phyloP scores from a whole-genome alignment of 2,329 filamentous ascomycete genomes.

The Talaromyces sp. region DNA sequence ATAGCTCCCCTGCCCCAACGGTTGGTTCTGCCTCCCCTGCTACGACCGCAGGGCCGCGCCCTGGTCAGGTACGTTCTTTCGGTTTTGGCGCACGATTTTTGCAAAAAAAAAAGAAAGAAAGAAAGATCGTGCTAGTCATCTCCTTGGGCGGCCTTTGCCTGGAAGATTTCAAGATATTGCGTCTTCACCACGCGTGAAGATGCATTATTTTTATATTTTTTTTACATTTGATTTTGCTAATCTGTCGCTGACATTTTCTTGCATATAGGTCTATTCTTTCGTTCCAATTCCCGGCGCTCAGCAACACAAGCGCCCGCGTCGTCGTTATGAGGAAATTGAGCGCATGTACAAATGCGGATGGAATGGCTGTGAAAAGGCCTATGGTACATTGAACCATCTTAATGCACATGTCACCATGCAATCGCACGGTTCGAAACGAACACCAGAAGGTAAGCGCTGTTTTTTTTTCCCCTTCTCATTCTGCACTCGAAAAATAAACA shows the following conservation, averaged over 20 bases:
- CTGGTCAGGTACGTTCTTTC: conserved; percentile 56
- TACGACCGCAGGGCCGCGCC: conserved; percentile 56
- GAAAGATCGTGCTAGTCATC: conserved; percentile 13
- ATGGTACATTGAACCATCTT: conserved; percentile 92
- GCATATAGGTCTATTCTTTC: conserved; percentile 82
- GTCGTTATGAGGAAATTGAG: conserved; percentile 97
- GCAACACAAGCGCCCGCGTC: conserved; percentile 90
- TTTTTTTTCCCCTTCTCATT: not conserved
- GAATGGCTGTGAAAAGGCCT: conserved; percentile 98
- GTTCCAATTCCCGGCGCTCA: conserved; percentile 95
- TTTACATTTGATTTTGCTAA: not conserved
- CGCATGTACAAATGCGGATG: conserved; percentile 99
- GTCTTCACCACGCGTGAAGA: not conserved
- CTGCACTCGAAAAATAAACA: not conserved
- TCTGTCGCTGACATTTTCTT: conserved; percentile 12
- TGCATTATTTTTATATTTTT: not conserved
- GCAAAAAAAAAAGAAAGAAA: not conserved
- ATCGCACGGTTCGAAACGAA: conserved; percentile 88
- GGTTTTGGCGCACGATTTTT: conserved; percentile 27
- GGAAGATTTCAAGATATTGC: not conserved
- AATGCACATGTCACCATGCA: conserved; percentile 99
- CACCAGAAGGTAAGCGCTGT: conserved; percentile 78
- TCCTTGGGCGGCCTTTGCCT: conserved; percentile 11
- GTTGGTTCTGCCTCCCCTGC: conserved; percentile 57
- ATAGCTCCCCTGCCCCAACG: conserved; percentile 48